Base-by-base conservation (phyloP, 768 basidiomycete species). In the Artomyces pyxidatus region DNA sequence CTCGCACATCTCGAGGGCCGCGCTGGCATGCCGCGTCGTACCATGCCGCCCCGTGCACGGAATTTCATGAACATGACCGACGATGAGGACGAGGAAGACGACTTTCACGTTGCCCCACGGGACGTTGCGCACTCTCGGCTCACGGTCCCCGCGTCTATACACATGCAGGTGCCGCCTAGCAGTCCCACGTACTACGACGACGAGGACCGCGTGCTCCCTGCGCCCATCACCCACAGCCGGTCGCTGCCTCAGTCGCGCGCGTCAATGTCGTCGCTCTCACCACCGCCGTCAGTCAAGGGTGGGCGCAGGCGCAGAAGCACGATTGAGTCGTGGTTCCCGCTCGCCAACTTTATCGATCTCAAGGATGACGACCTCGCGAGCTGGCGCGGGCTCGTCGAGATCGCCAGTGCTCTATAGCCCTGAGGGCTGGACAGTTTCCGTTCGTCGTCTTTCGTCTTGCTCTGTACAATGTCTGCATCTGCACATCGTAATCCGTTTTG, bases 1-100 rank as follows among this genome's bases (percentile, higher is more conserved):
- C 75, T 85, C 6, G 83, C 81, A 0, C 69, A 75, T 23, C 73
- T 85, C 22, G 84, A 85, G 54, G 83, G 83, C 14, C 74, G 75
- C 27, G 63, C 61, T 1, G 52, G 59, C 26, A 57, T 51, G 5
- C 60, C 51, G 26, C 50, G 54, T 49, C 62, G 61, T 19, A 49
- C 58, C 5, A 32, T 54, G 17, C 61, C 61, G 9, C 62, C 66
- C 42, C 58, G 62, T 25, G n/a, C n/a, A n/a, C n/a, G n/a, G n/a
- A 82, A 83, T 60, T 84, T 84, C 56, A 84, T 83, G 77, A 78
- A 70, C 66, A 76, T 82, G 73, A 75, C 69, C 45, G 83, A 85
- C 55, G 81, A 83, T 51, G 81, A 81, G 21, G 75, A 75, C 42
- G 75, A 74, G 4, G 70, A 65, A 8, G 44, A 56, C 25, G 48